A percentile compares a stretch with the other conserved stretches of the same genome.
Conservation (phyloP, 208 protist genomes). For the Wallacemonas sp. region DNA sequence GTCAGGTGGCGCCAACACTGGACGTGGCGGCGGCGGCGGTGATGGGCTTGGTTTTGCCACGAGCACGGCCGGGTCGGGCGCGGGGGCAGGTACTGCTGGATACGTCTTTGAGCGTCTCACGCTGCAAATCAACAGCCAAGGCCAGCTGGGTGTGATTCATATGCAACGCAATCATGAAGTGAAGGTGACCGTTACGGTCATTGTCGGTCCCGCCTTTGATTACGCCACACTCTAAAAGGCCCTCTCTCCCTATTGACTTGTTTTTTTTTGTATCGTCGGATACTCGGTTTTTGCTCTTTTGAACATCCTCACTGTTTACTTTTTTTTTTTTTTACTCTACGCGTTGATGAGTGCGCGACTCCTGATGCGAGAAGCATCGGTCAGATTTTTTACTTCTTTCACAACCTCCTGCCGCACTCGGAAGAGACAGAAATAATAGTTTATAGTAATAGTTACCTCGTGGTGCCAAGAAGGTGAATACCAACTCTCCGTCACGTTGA, state of each 20-base stretch:
- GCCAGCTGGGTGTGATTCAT: constrained; percentile 78
- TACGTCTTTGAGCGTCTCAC: constrained; percentile 69
- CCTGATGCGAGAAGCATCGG: no score
- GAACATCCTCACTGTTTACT: constrained; percentile 3
- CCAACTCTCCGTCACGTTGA: no score
- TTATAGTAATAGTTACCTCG: no score
- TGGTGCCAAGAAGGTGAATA: no score
- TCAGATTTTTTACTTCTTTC: no score
- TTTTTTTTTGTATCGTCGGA: no score
- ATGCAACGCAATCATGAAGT: constrained; percentile 57
- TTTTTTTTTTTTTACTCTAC: constrained; percentile 15
- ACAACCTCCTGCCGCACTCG: no score
- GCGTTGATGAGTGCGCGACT: background rate
- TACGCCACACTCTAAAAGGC: constrained; percentile 15
- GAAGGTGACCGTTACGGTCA: constrained; percentile 68
- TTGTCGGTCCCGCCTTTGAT: constrained; percentile 53
- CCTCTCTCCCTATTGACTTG: constrained; percentile 1
- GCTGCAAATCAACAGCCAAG: constrained; percentile 67
- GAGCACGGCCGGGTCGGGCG: background rate
- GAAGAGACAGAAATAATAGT: no score
- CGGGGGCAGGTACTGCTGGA: background rate
- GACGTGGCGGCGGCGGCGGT: constrained; percentile 5
- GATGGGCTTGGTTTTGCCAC: background rate
- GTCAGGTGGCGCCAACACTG: background rate
- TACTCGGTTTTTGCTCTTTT: no score